A percentile compares a stretch with the other conserved stretches of the same genome.
These are phyloP conservation scores for Grigorovia transvaalensis DNA, from an alignment of 805 yeast genomes.

Conservation along the genomic window DNA sequence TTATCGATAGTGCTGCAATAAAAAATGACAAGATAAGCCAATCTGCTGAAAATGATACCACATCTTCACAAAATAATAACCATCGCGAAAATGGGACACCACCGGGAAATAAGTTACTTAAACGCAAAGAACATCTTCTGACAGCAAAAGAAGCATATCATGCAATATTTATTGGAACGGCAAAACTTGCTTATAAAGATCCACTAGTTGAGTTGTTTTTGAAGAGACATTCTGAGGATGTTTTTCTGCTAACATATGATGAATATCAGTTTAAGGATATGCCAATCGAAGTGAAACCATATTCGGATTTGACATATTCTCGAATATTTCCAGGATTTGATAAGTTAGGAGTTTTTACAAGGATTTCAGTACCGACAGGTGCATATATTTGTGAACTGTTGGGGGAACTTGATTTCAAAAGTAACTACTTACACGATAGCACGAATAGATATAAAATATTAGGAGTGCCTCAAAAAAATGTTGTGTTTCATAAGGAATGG, in stretches of 20 bases:
- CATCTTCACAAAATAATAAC: not conserved
- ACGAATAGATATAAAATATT: slow-evolving; percentile 67
- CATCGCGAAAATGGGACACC: not conserved
- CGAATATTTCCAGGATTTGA: slow-evolving; percentile 66
- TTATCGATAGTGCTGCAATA: slow-evolving; percentile 10
- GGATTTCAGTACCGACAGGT: slow-evolving; percentile 33
- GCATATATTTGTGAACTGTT: slow-evolving; percentile 49
- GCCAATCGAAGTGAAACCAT: slow-evolving; percentile 39
- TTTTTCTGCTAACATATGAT: slow-evolving; percentile 10
- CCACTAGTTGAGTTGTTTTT: slow-evolving; percentile 34
- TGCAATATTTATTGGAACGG: slow-evolving; percentile 26
- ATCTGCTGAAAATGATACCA: not conserved
- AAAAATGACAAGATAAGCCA: slow-evolving; percentile 7
- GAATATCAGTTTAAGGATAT: slow-evolving; percentile 20
- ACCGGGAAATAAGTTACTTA: slow-evolving; percentile 21
- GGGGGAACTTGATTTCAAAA: slow-evolving; percentile 63
- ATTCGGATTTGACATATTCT: slow-evolving; percentile 44
- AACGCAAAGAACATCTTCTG: slow-evolving; percentile 25
- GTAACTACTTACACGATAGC: slow-evolving; percentile 51
- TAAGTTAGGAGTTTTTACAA: slow-evolving; percentile 51
- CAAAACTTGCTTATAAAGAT: slow-evolving; percentile 31
- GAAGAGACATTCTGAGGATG: slow-evolving; percentile 37
- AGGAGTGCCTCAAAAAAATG: slow-evolving; percentile 60
- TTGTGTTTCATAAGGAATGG: slow-evolving; percentile 42
- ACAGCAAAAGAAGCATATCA: slow-evolving; percentile 30